phyloP scores from a whole-genome alignment of 78 protist genomes.

The Dictyostelium discoideum region dicty_2.7 NC_007091.3:4191001-4191500 shows the following conservation, averaged over 20 bases:
- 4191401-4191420: neutral
- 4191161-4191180: neutral
- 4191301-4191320: conserved; percentile 33
- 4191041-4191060: conserved; percentile 8
- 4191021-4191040: neutral
- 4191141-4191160: neutral
- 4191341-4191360: neutral
- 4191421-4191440: neutral
- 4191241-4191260: neutral
- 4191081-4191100: conserved; percentile 13
- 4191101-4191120: neutral
- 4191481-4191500: neutral
- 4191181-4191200: neutral
- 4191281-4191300: conserved; percentile 3
- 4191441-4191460: neutral
- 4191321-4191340: neutral
- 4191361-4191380: neutral
- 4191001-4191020: neutral
- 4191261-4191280: neutral
- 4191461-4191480: neutral
- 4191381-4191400: neutral
- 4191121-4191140: neutral
- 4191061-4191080: neutral
- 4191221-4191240: neutral
- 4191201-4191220: neutral